Evolutionary conservation across 2,329 filamentous ascomycete genomes (phyloP).

Genomic region (Magnaporthiopsis incrustans): DNA sequence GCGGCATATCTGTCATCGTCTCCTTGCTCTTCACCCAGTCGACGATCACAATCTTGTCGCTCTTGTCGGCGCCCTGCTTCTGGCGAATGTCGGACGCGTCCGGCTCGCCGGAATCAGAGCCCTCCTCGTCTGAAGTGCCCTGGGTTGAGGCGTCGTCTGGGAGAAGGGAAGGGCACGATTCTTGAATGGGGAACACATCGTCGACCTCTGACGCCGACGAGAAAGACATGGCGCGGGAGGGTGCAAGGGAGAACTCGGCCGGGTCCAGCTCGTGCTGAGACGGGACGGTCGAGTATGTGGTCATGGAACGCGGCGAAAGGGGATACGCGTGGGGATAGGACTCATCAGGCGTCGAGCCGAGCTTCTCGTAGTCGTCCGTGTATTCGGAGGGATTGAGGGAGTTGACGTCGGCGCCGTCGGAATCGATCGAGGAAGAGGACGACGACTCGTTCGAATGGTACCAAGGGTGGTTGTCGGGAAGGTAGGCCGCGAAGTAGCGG

Average conservation of each 20-base stretch:
- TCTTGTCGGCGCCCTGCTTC: slow-evolving; percentile 10
- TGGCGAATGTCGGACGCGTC: slow-evolving; percentile 30
- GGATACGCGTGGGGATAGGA: slow-evolving; percentile 27
- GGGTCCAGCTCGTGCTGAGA: slow-evolving; percentile 27
- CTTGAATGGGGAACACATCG: slow-evolving; percentile 28
- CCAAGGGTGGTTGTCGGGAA: slow-evolving; percentile 42
- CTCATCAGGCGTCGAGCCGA: slow-evolving; percentile 35
- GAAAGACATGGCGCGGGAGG: slow-evolving; percentile 42
- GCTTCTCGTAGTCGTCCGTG: slow-evolving; percentile 33
- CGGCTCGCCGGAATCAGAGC: slow-evolving; percentile 32
- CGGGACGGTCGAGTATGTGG: slow-evolving; percentile 33
- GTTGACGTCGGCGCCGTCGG: slow-evolving; percentile 28
- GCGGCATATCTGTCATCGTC: slow-evolving; percentile 4
- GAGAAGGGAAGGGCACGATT: slow-evolving; percentile 17
- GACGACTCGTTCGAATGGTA: slow-evolving; percentile 25
- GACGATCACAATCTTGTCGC: slow-evolving; percentile 11
- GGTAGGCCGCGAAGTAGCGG: slow-evolving; percentile 51
- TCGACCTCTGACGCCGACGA: slow-evolving; percentile 44
- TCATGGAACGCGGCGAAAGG: slow-evolving; percentile 42
- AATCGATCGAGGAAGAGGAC: slow-evolving; percentile 21
- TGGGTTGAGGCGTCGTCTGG: slow-evolving; percentile 34
- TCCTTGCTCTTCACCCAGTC: slow-evolving; percentile 6
- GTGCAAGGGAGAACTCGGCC: slow-evolving; percentile 28
- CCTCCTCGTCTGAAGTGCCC: slow-evolving; percentile 35
- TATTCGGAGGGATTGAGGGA: slow-evolving; percentile 22